Base-by-base conservation (phyloP, 139 green algal genomes). In the Chlamydomonas applanata region DNA sequence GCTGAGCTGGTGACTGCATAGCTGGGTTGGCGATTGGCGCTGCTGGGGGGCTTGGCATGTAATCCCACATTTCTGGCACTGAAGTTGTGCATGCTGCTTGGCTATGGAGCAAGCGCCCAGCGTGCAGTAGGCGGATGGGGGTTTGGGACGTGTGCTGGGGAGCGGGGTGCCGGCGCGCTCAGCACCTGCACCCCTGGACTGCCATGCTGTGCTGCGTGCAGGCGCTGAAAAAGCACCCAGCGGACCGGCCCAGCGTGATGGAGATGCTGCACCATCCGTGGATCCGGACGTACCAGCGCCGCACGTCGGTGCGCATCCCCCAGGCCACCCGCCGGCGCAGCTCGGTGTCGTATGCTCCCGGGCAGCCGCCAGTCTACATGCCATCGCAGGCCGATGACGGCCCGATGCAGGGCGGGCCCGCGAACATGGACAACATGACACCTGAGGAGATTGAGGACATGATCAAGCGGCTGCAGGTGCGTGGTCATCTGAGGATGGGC, bases 201-300 rank as follows among this genome's bases (percentile, higher is more conserved):
- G 4, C 11, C 16, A 22, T 24, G 11, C 54, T 33, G 22, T 9
- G 5, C 27, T 9, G 30, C n/a, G n/a, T 68, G 53, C 76, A 87
- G 85, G 81, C 82, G 9, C 75, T 90, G 63, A 83, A 85, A 54
- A 90, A 90, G 77, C 78, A 90, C 64, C 85, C 85, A 1, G 77
- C 66, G 5, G 77, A 86, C 54, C 74, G 85, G 7, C 85, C 85
- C 62, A 88, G 72, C 22, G 73, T 86, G 33, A 83, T 90, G 62
- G 85, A 90, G 59, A 84, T 90, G 85, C 61, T 90, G 74, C 85
- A 90, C 70, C 77, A 90, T 65, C 79, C 85, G 24, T 90, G 85
- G 85, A 73, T 90, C 27, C 69, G 44, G 14, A 74, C 76, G 1
- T 86, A 81, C 76, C 77, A 83, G 81, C 67, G 67, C 67, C 67